Evolutionary conservation across 495 filamentous ascomycete species (phyloP), one percentile per base, ranked within the genome.

Genomic region (Trichoderma orchidacearum): DNA sequence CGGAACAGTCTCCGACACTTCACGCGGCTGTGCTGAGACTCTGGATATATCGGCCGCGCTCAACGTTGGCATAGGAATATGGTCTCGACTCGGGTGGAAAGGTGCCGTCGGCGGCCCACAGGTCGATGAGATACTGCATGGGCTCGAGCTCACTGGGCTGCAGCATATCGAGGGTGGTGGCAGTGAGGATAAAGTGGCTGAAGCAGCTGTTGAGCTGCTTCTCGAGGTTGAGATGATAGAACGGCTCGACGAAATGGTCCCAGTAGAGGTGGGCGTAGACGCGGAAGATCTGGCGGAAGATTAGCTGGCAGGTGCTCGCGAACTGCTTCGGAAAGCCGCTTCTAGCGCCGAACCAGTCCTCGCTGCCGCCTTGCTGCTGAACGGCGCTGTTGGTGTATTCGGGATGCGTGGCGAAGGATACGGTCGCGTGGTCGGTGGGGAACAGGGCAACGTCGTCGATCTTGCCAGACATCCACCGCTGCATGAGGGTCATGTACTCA

Each of bases 251-350:
- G 74, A 85, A 92, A 72, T 92, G 87, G 7, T 82, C 81, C 75
- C 88, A 88, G 74, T 92, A 92, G 28, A 92, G 76, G 71, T 96
- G 91, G 31, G 89, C 85, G 62, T 96, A 96, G 70, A 91, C 89
- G 41, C 91, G 90, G 78, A 95, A 93, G 85, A 96, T 96, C 72
- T 96, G 91, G 61, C 89, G 85, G 79, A 91, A 94, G 62, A 95
- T 92, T 58, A 84, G 89, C 68, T 87, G 84, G 73, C 87, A 87
- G 61, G 94, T 89, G 60, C 84, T 79, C 62, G 88, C 80, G 68
- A 94, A 92, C 18, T 84, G 83, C 63, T 84, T 82, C 15, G 90
- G 91, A 69, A 96, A 96, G 17, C 90, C 89, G 62, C 85, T 89
- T 32, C 82, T 79, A 70, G 90, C 91, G 57, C 91, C 91, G 54